These are phyloP conservation scores for Hylodesmum podocarpum DNA, from an alignment of 306 rosid species.

Conservation along the genomic window DNA sequence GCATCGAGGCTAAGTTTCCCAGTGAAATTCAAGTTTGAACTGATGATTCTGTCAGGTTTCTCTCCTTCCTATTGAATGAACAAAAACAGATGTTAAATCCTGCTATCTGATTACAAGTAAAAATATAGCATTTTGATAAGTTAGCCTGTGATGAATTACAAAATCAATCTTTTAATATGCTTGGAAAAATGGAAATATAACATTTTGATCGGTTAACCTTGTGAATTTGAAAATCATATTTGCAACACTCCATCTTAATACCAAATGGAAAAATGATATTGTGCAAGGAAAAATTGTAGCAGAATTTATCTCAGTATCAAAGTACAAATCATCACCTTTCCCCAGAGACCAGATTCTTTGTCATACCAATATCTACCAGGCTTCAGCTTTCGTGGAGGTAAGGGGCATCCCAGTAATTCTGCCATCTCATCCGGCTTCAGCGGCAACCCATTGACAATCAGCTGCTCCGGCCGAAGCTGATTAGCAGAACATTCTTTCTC, in stretches of 20 bases:
- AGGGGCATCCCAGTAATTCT: conserved; percentile 81
- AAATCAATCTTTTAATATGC: neutral
- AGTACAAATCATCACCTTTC: conserved; percentile 69
- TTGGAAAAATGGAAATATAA: neutral
- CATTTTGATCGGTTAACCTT: neutral
- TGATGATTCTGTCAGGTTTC: conserved; percentile 85
- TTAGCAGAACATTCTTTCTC: conserved; percentile 96
- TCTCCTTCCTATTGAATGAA: conserved; percentile 79
- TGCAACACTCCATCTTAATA: neutral
- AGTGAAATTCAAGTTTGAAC: conserved; percentile 87
- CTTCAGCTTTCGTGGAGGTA: conserved; percentile 85
- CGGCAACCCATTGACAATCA: conserved; percentile 77
- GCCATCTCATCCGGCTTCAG: conserved; percentile 89
- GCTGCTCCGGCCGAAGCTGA: conserved; percentile 97
- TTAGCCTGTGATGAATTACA: conserved; percentile 7
- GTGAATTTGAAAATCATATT: conserved; percentile 4
- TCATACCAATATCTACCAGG: conserved; percentile 99
- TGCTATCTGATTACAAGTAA: neutral
- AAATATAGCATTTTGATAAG: neutral
- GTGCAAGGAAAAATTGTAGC: conserved; percentile 7
- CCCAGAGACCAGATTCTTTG: conserved; percentile 98
- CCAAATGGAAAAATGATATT: conserved; percentile 2
- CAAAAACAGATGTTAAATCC: conserved; percentile 19
- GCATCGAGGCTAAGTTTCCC: conserved; percentile 82
- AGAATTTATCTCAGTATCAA: conserved; percentile 17